Percentiles rank a stretch among this genome's conserved stretches.
These are phyloP conservation scores for Arabis hirsuta DNA, from an alignment of 345 rosid species.

Conservation along the genomic window DNA sequence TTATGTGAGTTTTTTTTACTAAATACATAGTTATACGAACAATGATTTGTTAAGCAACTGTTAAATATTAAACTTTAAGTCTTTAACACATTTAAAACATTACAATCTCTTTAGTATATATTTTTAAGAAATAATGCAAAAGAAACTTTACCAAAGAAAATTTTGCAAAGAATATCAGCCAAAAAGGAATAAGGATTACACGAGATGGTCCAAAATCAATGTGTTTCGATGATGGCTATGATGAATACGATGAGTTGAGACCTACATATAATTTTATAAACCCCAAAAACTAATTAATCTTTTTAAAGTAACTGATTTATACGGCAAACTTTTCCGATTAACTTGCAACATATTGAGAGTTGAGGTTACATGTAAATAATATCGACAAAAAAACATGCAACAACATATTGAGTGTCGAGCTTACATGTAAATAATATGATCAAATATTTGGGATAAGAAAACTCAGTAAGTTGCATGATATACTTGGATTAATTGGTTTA, in stretches of 20 bases:
- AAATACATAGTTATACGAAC: neutral
- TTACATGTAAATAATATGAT: too few relatives aligned
- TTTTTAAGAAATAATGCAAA: neutral
- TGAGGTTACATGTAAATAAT: too few relatives aligned
- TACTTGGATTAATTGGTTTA: neutral
- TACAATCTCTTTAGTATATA: neutral
- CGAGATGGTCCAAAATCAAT: neutral
- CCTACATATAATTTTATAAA: too few relatives aligned
- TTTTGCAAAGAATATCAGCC: neutral
- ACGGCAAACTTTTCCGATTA: too few relatives aligned
- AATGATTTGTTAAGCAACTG: neutral
- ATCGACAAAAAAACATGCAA: too few relatives aligned
- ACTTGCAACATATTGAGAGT: too few relatives aligned
- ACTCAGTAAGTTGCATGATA: neutral
- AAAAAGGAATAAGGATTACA: neutral
- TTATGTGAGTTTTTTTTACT: slow-evolving; percentile 1
- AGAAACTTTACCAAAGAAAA: too few relatives aligned
- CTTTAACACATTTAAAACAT: neutral
- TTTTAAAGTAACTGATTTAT: too few relatives aligned
- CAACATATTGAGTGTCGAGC: too few relatives aligned
- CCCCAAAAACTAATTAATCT: too few relatives aligned
- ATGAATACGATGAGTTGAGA: neutral
- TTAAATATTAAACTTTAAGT: neutral
- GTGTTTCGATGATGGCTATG: neutral
- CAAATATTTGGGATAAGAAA: too few relatives aligned